A percentile compares a stretch with the other conserved stretches of the same genome.
Conservation (phyloP, 2,329 filamentous ascomycete species). For the Delphinella strobiligena region DNA sequence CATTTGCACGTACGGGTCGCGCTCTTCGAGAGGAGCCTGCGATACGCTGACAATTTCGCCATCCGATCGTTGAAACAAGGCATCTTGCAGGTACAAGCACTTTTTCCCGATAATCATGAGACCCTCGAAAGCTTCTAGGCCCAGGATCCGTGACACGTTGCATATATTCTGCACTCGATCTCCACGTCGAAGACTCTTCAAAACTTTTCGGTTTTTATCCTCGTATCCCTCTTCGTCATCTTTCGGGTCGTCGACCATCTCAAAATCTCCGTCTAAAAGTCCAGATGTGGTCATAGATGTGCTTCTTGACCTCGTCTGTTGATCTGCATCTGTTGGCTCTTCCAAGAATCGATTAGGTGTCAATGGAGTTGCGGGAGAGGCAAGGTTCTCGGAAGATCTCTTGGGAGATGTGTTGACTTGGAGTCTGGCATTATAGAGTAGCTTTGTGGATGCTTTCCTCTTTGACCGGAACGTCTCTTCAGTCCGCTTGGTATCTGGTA, state of each 20-base stretch:
- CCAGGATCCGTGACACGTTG: constrained; percentile 89
- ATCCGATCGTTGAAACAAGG: constrained; percentile 87
- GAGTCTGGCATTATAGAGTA: constrained; percentile 25
- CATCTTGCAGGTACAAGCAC: constrained; percentile 86
- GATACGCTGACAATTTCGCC: constrained; percentile 95
- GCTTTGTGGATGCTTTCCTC: constrained; percentile 48
- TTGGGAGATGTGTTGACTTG: constrained; percentile 18
- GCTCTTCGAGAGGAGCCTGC: constrained; percentile 83
- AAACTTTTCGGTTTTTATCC: constrained; percentile 96
- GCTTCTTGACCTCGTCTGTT: constrained; percentile 23
- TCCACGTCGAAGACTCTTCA: constrained; percentile 80
- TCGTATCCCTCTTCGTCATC: constrained; percentile 78
- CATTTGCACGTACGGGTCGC: constrained; percentile 89
- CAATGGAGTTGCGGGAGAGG: constrained; percentile 11
- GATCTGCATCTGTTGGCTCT: neutral
- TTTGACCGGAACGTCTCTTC: constrained; percentile 77
- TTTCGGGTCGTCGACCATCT: constrained; percentile 87
- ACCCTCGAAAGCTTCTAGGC: constrained; percentile 85
- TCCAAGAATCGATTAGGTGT: constrained; percentile 8
- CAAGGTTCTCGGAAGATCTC: constrained; percentile 17
- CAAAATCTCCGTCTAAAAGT: constrained; percentile 74
- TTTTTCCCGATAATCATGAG: constrained; percentile 88
- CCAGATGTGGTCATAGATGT: constrained; percentile 30
- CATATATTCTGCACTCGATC: constrained; percentile 89
- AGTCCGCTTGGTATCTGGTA: constrained; percentile 61